phyloP scores from a whole-genome alignment of 164 flowering plant genomes.

The Kingdonia uniflora region DNA sequence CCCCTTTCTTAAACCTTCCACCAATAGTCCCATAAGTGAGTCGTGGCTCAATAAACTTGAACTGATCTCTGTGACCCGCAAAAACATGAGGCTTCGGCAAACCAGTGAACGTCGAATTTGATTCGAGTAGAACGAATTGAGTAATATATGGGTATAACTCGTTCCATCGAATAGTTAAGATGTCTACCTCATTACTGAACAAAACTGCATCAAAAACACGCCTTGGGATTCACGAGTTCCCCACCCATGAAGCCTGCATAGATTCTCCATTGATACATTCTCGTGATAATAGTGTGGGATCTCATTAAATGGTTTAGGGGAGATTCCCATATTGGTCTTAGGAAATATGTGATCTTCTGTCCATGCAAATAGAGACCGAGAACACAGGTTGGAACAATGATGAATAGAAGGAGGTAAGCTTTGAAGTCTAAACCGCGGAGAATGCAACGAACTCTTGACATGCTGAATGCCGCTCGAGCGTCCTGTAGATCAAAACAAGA shows the following conservation, averaged over 20 bases:
- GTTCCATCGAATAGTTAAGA: conserved; percentile 60
- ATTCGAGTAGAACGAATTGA: conserved; percentile 76
- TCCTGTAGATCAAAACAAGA: conserved; percentile 27
- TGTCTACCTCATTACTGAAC: conserved; percentile 73
- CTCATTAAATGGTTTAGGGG: conserved; percentile 61
- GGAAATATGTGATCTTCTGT: conserved; percentile 73
- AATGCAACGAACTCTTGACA: conserved; percentile 58
- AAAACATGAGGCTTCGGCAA: conserved; percentile 53
- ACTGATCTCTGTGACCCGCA: conserved; percentile 32
- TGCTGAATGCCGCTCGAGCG: conserved; percentile 28
- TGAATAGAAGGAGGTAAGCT: conserved; percentile 37
- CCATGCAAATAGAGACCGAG: conserved; percentile 55
- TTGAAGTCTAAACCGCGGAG: conserved; percentile 56
- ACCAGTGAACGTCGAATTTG: conserved; percentile 82
- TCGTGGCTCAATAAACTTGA: conserved; percentile 58
- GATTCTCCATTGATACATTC: conserved; percentile 74
- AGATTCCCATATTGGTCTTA: conserved; percentile 76
- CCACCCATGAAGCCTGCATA: conserved; percentile 88
- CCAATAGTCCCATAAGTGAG: conserved; percentile 62
- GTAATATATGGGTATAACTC: conserved; percentile 68
- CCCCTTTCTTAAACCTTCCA: conserved; percentile 54
- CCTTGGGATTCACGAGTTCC: conserved; percentile 63
- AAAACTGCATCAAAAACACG: conserved; percentile 82
- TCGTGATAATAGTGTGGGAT: conserved; percentile 77
- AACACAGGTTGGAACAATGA: conserved; percentile 39